phyloP scores from a whole-genome alignment of 2,329 filamentous ascomycete species.

The Ascochyta rabiei region DNA sequence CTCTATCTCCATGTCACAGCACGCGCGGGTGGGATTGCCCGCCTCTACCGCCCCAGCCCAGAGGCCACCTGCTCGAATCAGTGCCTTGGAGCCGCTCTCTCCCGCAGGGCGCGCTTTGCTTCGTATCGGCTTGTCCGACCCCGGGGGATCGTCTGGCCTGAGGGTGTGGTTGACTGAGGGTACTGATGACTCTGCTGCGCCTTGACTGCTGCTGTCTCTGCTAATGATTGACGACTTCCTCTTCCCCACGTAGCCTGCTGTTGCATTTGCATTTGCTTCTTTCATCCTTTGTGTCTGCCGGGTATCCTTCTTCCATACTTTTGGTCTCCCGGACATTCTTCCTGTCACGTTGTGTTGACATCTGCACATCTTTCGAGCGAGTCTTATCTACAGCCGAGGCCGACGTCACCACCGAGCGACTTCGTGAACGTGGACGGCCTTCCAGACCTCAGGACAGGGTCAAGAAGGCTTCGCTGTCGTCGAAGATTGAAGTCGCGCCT shows the following conservation, averaged over 20 bases:
- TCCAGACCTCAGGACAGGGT: background rate
- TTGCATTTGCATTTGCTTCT: background rate
- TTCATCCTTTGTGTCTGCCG: background rate
- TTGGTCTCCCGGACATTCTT: background rate
- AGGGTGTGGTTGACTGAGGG: conserved; percentile 21
- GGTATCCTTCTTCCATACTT: background rate
- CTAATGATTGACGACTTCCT: background rate
- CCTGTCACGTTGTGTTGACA: conserved; percentile 1
- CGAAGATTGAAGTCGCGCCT: background rate
- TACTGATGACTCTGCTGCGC: conserved; percentile 24
- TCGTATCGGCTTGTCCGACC: conserved; percentile 35
- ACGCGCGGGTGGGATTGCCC: conserved; percentile 8
- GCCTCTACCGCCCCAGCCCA: conserved; percentile 13
- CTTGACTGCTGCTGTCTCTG: conserved; percentile 7
- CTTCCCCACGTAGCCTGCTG: background rate
- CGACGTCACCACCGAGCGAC: conserved; percentile 11
- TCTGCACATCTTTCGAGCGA: conserved; percentile 1
- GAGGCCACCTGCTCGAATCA: conserved; percentile 25
- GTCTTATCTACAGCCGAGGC: conserved; percentile 16
- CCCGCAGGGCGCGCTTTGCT: conserved; percentile 21
- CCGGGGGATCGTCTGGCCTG: conserved; percentile 25
- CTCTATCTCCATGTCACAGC: conserved; percentile 20
- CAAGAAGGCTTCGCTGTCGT: background rate
- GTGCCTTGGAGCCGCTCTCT: conserved; percentile 22
- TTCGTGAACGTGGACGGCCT: background rate